Evolutionary conservation across 495 filamentous ascomycete species (phyloP), one percentile per base, ranked within the genome.

Genomic region (Daldinia bambusicola): DNA sequence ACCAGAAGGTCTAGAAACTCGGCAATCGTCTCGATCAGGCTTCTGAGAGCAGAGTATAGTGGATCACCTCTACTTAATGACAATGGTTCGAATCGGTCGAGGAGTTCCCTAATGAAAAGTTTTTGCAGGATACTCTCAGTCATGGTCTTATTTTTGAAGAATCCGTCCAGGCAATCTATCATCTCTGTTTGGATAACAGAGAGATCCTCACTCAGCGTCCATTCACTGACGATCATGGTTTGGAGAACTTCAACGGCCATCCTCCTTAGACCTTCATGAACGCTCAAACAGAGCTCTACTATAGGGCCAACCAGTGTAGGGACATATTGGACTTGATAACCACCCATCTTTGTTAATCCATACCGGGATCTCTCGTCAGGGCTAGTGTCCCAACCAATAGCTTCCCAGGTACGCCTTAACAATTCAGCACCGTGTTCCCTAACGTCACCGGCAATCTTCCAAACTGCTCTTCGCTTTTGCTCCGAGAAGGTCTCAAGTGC

Each of bases 391-490:
- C 95, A 99, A 13, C 95, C 95, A 71, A 99, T 97, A 10, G 95
- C 92, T 77, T 97, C 93, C 95, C 95, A 99, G 34, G 90, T 95
- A 20, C 88, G 83, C 40, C 91, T 86, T 52, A 99, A 80, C 8
- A 99, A 81, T 34, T 93, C 89, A 1, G 95, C 95, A 50, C 95
- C 96, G 71, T 93, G 86, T 77, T 98, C 93, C 59, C 95, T 85
- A 56, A 99, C 93, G 84, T 99, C 95, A 20, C 95, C 96, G 31
- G 94, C 96, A 74, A 99, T 97, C 82, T 98, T 98, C 95, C 96
- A 98, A 13, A 98, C 94, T 3, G 95, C 94, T 30, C 95, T 83
- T 41, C 96, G 84, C 78, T 98, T 98, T 80, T 99, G 95, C 79
- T 98, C 96, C 0, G 96, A 93, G 77, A 98, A 98, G 0, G 94